Percentiles rank a stretch among this genome's conserved stretches.
These are phyloP conservation scores for Sanghuangporus sanghuang DNA, from an alignment of 1,284 basidiomycete genomes.

Conservation along the genomic window DNA sequence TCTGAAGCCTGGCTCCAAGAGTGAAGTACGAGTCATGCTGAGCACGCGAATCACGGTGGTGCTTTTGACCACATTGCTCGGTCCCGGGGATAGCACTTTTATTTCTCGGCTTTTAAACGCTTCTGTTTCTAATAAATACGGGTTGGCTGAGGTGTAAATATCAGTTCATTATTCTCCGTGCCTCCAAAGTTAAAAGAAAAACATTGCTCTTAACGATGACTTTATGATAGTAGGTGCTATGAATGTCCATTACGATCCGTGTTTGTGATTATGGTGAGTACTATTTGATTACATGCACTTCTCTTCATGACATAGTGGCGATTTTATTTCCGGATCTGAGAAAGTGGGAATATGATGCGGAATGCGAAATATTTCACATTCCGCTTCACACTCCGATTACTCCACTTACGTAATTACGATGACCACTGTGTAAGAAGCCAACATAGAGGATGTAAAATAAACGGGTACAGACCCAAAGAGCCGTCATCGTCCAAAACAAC, in stretches of 20 bases:
- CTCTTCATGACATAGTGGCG: conserved; percentile 1
- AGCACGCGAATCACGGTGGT: too few relatives aligned
- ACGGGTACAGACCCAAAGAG: conserved; percentile 32
- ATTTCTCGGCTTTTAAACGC: neutral
- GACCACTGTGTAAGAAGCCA: conserved; percentile 32
- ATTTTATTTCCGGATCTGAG: too few relatives aligned
- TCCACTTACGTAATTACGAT: too few relatives aligned
- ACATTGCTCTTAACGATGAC: conserved; percentile 69
- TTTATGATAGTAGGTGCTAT: conserved; percentile 35
- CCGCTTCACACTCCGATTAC: too few relatives aligned
- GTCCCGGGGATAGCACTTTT: neutral
- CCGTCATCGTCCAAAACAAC: conserved; percentile 48
- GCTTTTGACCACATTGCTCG: neutral
- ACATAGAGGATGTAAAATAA: conserved; percentile 42
- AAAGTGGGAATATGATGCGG: too few relatives aligned
- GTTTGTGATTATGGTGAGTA: conserved; percentile 67
- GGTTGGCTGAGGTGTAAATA: conserved; percentile 71
- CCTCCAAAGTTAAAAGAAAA: conserved; percentile 79
- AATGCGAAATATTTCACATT: too few relatives aligned
- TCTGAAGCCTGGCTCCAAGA: too few relatives aligned
- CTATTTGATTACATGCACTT: conserved; percentile 15
- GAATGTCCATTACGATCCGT: conserved; percentile 69
- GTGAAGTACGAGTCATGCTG: too few relatives aligned
- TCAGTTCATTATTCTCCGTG: conserved; percentile 78
- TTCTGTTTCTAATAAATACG: conserved; percentile 24